Conservation (phyloP, 352 stramenopile species). For the Phytophthora boehmeriae region DNA sequence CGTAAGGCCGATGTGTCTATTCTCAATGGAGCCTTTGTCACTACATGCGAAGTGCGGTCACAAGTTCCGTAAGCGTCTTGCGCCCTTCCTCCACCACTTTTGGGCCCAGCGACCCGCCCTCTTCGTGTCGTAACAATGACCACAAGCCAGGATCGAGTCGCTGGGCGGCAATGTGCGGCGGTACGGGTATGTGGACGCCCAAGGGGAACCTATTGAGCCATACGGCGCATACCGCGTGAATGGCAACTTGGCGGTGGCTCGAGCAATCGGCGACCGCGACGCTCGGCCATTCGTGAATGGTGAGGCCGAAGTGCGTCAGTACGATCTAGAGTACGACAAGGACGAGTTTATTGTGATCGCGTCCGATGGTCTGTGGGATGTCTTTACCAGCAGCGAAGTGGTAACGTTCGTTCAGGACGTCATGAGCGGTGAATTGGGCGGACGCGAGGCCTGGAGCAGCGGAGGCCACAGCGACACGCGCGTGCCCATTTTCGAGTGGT, state of each 20-base stretch:
- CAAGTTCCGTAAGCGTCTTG: no score
- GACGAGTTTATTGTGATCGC: constrained; percentile 94
- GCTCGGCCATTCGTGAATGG: constrained; percentile 86
- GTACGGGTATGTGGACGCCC: constrained; percentile 86
- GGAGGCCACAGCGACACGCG: constrained; percentile 81
- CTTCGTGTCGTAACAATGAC: no score
- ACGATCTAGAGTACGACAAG: constrained; percentile 76
- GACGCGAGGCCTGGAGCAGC: constrained; percentile 81
- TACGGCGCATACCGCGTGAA: constrained; percentile 94
- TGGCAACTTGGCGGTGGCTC: constrained; percentile 90
- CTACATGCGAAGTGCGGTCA: no score
- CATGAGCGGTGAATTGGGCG: constrained; percentile 82
- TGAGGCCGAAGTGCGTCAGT: constrained; percentile 80
- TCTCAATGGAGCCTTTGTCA: no score
- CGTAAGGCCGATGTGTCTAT: no score
- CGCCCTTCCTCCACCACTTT: no score
- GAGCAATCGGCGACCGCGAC: constrained; percentile 91
- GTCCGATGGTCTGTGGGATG: constrained; percentile 94
- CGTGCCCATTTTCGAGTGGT: constrained; percentile 91
- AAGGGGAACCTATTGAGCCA: constrained; percentile 86
- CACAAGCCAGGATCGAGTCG: constrained; percentile 71
- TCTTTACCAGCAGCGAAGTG: constrained; percentile 92
- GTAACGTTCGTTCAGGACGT: constrained; percentile 92
- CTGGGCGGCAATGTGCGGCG: constrained; percentile 89
- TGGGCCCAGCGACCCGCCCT: no score